Conservation (phyloP, 2,329 filamentous ascomycete genomes). For the Ceratocystis harringtonii region DNA sequence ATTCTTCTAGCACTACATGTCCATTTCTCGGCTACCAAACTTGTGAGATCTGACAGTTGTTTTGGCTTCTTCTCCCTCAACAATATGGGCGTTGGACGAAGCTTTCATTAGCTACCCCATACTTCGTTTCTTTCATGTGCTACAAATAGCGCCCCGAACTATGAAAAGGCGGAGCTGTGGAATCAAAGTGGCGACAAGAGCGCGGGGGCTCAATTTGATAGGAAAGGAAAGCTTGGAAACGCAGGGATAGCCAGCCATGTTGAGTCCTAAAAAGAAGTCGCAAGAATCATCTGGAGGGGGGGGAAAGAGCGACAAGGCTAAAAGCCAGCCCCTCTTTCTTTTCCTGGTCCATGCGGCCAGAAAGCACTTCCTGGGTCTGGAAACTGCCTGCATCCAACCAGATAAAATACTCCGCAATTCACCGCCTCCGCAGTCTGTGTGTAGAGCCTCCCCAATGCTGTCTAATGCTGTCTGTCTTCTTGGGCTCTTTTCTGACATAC, state of each 20-base stretch:
- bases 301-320: not conserved
- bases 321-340: not conserved
- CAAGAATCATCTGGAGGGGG: not conserved
- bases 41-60: not conserved
- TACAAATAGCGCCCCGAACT: not conserved
- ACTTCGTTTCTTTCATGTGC: not conserved
- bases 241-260: not conserved
- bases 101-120: not conserved
- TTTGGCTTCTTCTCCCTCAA: not conserved
- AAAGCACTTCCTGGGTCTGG: not conserved
- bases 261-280: not conserved
- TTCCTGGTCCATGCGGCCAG: not conserved
- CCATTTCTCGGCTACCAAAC: not conserved
- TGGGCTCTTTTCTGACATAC: not conserved
- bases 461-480: not conserved
- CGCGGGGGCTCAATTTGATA: not conserved
- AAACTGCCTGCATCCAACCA: not conserved
- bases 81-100: not conserved
- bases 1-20: not conserved
- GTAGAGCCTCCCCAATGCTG: not conserved
- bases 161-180: not conserved
- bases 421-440: not conserved
- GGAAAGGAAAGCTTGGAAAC: not conserved
- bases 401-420: not conserved
- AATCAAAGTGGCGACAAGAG: not conserved